Conservation (phyloP, 179 eudicot genomes). For the Silene coronaria region DNA sequence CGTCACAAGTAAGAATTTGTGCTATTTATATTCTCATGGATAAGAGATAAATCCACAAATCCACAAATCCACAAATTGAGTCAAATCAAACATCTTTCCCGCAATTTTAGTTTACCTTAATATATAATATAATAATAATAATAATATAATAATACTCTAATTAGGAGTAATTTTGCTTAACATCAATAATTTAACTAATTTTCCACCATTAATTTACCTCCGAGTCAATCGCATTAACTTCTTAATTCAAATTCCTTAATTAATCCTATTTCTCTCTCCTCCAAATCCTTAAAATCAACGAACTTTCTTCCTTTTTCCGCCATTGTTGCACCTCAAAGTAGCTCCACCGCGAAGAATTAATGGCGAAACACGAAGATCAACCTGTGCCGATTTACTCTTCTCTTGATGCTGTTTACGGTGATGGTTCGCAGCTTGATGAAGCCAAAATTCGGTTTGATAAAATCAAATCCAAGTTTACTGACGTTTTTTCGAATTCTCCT, state of each 20-base stretch:
- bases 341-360: constrained; percentile 18
- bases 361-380: constrained; percentile 78
- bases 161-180: too few species aligned
- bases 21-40: too few species aligned
- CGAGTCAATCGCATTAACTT: neutral
- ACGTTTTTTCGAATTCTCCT: constrained; percentile 57
- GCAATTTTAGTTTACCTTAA: too few species aligned
- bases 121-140: too few species aligned
- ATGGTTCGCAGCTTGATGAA: constrained; percentile 59
- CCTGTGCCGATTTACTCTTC: constrained; percentile 56
- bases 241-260: neutral
- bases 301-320: neutral
- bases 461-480: constrained; percentile 55
- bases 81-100: too few species aligned
- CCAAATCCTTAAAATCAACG: neutral
- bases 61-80: too few species aligned
- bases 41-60: too few species aligned
- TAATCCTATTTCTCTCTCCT: neutral
- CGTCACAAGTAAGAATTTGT: too few species aligned
- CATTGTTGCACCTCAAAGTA: neutral
- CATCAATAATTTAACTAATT: neutral
- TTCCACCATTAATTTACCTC: neutral
- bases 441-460: constrained; percentile 52
- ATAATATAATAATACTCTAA: too few species aligned
- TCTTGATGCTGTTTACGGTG: constrained; percentile 54